These are phyloP conservation scores for Udeniomyces megalosporus DNA, from an alignment of 768 basidiomycete genomes.

Conservation along the genomic window DNA sequence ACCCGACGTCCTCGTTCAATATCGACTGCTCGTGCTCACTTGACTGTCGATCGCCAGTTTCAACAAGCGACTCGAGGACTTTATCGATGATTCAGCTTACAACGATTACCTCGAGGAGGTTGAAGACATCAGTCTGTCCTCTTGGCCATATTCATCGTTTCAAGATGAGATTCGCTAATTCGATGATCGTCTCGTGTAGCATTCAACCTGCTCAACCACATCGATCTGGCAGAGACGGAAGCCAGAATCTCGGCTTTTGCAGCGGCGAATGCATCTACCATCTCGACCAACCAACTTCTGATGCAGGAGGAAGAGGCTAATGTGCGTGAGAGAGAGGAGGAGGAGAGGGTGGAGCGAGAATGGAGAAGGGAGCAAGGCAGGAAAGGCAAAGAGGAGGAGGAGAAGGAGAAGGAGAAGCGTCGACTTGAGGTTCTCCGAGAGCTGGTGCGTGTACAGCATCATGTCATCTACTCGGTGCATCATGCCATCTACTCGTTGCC, in stretches of 20 bases:
- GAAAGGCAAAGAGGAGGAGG: slow-evolving; percentile 17
- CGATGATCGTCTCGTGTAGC: slow-evolving; percentile 35
- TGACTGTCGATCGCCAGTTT: slow-evolving; percentile 49
- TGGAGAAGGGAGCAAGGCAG: slow-evolving; percentile 16
- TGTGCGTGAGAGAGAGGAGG: slow-evolving; percentile 51
- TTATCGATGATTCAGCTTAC: slow-evolving; percentile 56
- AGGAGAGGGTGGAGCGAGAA: slow-evolving; percentile 48
- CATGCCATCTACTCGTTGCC: neutral
- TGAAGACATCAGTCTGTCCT: slow-evolving; percentile 57
- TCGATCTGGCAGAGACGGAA: slow-evolving; percentile 67
- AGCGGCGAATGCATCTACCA: slow-evolving; percentile 60
- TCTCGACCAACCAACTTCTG: slow-evolving; percentile 51
- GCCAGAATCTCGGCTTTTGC: slow-evolving; percentile 62
- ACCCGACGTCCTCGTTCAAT: no score
- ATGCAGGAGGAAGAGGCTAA: slow-evolving; percentile 71
- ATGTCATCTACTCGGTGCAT: no score
- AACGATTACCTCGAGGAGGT: slow-evolving; percentile 95
- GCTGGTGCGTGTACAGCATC: slow-evolving; percentile 40
- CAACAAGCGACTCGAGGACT: slow-evolving; percentile 86
- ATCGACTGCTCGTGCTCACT: no score
- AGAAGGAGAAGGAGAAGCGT: slow-evolving; percentile 38
- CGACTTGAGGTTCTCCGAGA: slow-evolving; percentile 61
- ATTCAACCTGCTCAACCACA: slow-evolving; percentile 85
- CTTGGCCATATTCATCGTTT: neutral
- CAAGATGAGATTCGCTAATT: slow-evolving; percentile 20